Conservation (phyloP, 176 grass and related monocot species). For the Chrysopogon serrulatus region DNA sequence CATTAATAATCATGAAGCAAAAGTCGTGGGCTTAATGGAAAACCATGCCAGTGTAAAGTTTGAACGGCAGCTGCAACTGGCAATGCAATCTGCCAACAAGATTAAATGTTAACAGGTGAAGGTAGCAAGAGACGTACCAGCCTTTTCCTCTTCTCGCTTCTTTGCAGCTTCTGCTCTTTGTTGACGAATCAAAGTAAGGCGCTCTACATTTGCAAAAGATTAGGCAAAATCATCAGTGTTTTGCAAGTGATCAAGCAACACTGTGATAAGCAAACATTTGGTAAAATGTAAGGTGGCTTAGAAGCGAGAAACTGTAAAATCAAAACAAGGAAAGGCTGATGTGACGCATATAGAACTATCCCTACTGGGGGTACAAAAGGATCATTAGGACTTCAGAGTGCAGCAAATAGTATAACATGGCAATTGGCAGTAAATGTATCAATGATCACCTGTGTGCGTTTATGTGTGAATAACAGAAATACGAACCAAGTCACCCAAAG, state of each 20-base stretch:
- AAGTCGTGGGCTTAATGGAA: background rate
- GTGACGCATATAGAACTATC: background rate
- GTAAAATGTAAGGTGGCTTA: background rate
- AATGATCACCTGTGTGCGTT: background rate
- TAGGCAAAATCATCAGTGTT: background rate
- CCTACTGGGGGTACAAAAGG: background rate
- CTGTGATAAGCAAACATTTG: background rate
- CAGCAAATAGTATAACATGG: background rate
- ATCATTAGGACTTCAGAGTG: background rate
- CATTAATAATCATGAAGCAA: background rate
- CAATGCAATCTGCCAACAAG: background rate
- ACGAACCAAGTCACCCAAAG: background rate
- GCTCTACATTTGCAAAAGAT: conserved; percentile 43
- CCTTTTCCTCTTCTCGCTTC: conserved; percentile 75
- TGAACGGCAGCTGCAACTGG: background rate
- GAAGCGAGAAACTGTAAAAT: too few relatives aligned
- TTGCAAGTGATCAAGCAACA: background rate
- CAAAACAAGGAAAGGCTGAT: background rate
- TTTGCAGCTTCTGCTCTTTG: conserved; percentile 90
- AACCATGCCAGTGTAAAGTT: background rate
- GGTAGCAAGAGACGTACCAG: conserved; percentile 46
- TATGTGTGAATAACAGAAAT: background rate
- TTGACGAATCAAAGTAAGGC: conserved; percentile 60
- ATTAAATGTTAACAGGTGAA: background rate
- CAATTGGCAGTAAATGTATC: background rate